A percentile compares a stretch with the other conserved stretches of the same genome.
Conservation (phyloP, 2,329 filamentous ascomycete species). For the Pseudomassariella vexata region DNA sequence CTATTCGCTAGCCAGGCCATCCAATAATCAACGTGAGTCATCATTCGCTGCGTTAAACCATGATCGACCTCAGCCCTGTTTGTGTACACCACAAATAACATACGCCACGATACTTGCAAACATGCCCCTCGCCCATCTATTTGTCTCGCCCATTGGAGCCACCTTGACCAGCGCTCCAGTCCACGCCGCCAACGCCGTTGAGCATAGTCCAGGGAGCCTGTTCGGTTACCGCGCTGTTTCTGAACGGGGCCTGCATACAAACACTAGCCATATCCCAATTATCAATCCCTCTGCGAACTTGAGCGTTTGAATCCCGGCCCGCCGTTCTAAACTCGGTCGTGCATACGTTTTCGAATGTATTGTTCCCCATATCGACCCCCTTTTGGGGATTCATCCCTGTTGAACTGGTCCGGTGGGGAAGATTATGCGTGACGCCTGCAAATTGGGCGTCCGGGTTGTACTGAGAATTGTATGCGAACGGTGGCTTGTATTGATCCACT, state of each 20-base stretch:
- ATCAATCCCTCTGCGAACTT: slow-evolving; percentile 1
- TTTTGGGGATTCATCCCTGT: neutral
- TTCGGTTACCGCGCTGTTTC: neutral
- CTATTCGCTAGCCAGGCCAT: no score
- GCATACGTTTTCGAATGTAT: neutral
- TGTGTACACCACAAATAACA: no score
- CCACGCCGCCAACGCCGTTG: neutral
- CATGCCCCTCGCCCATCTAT: no score
- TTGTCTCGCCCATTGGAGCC: no score
- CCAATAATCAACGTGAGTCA: no score
- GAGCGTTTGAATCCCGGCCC: slow-evolving; percentile 4
- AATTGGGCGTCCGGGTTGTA: neutral
- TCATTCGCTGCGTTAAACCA: no score
- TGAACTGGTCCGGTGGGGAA: slow-evolving; percentile 3
- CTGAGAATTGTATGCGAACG: neutral
- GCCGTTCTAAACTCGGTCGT: slow-evolving; percentile 1
- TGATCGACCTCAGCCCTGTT: no score
- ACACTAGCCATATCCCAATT: slow-evolving; percentile 13
- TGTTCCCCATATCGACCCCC: neutral
- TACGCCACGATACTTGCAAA: no score
- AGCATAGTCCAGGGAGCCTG: slow-evolving; percentile 3
- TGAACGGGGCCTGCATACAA: slow-evolving; percentile 12
- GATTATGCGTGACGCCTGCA: neutral
- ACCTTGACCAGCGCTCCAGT: slow-evolving; percentile 3
- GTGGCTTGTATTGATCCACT: neutral